Evolutionary conservation across 768 basidiomycete genomes (phyloP), one percentile per base, ranked within the genome.

Genomic region (Mycena indigotica): DNA sequence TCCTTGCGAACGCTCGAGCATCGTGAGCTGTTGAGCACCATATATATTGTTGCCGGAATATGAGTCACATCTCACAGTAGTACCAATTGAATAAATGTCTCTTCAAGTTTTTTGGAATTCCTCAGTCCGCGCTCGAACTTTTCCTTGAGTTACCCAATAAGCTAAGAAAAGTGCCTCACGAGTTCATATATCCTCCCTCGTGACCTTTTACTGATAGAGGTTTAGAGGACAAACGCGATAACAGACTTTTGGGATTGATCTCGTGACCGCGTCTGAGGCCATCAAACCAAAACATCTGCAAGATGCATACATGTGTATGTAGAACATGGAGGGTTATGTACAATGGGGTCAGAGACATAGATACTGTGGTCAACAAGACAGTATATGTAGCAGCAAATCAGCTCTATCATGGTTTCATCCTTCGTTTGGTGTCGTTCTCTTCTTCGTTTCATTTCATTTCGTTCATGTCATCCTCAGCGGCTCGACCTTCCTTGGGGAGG

Each of bases 401-500:
- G 32, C 17, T 35, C 32, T 35, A 17, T n/a, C 35, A 38, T 38
- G 35, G 12, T 38, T 10, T 38, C n/a, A 38, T 10, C 10, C 15
- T 15, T 8, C 41, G n/a, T 23, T 16, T 16, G 23, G 23, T 19
- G 23, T 13, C 15, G 13, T 26, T 26, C 5, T 12, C 21, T 24
- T 21, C 21, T 24, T 25, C 12, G 28, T n/a, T 5, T 13, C 46
- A 48, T 5, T 19, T n/a, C n/a, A n/a, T n/a, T n/a, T n/a, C n/a
- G n/a, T 32, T 53, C 52, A 58, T 16, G 28, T 38, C 28, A 63
- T 52, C 56, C 51, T 52, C 55, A 61, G 19, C 49, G 60, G 53
- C 53, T 63, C 55, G 4, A 60, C 49, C 24, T 60, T 57, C n/a
- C 55, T 25, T 26, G 58, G 57, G 26, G 58, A 52, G 13, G 59